Conservation (phyloP, 108 stramenopile species). For the Poteriospumella lacustris region DNA sequence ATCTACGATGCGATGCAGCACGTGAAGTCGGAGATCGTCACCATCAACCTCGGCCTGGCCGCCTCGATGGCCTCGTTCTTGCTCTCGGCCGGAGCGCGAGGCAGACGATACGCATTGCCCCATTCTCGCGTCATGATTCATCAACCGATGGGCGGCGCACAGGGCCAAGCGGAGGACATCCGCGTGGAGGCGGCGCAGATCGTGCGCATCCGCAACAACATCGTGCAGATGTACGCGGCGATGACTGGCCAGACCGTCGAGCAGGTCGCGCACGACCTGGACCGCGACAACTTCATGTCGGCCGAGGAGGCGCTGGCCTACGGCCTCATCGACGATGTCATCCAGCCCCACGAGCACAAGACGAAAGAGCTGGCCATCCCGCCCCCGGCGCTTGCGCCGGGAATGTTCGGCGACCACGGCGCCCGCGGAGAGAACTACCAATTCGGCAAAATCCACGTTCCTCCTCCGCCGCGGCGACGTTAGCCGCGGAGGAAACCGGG, state of each 20-base stretch:
- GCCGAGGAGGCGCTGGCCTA: slow-evolving; percentile 88
- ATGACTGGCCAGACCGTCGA: slow-evolving; percentile 91
- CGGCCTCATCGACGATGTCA: slow-evolving; percentile 86
- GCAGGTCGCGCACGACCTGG: slow-evolving; percentile 45
- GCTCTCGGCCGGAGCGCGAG: slow-evolving; percentile 85
- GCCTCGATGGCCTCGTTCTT: slow-evolving; percentile 96
- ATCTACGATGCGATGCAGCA: slow-evolving; percentile 97
- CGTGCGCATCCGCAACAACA: slow-evolving; percentile 92
- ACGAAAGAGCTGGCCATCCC: not conserved
- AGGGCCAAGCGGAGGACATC: slow-evolving; percentile 96
- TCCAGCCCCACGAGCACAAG: slow-evolving; percentile 60
- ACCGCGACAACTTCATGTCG: slow-evolving; percentile 92
- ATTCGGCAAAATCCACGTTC: slow-evolving; percentile 8
- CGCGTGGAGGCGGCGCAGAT: slow-evolving; percentile 91
- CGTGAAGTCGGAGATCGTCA: slow-evolving; percentile 73
- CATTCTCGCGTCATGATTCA: slow-evolving; percentile 95
- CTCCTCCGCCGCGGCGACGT: too few relatives aligned
- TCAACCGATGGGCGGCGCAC: slow-evolving; percentile 98
- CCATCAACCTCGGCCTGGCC: slow-evolving; percentile 92
- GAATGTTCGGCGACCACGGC: not conserved
- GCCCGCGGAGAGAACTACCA: not conserved
- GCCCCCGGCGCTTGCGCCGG: not conserved
- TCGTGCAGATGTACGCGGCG: slow-evolving; percentile 93
- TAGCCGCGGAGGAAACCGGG: too few relatives aligned
- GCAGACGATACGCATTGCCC: slow-evolving; percentile 77